These are phyloP conservation scores for Rhazya stricta DNA, from an alignment of 257 asterid genomes.

Conservation along the genomic window DNA sequence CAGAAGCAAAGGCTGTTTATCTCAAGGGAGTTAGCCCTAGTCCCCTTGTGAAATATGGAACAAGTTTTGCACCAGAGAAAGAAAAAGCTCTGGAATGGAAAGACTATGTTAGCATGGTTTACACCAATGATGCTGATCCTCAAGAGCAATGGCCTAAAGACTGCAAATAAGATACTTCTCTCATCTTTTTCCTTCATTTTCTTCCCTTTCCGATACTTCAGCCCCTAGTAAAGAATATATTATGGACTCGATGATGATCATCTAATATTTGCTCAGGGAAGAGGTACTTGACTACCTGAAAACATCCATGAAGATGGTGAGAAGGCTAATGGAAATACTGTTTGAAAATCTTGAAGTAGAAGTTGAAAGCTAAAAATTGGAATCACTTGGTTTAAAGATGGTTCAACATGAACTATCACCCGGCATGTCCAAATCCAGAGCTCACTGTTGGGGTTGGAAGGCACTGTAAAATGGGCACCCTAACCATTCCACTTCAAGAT, in stretches of 20 bases:
- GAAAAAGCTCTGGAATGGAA: constrained; percentile 44
- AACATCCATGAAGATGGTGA: constrained; percentile 27
- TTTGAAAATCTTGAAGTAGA: constrained; percentile 22
- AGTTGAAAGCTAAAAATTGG: constrained; percentile 22
- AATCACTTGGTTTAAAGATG: constrained; percentile 25
- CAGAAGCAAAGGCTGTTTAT: constrained; percentile 28
- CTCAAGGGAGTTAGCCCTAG: constrained; percentile 28
- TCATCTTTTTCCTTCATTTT: background rate
- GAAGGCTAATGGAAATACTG: constrained; percentile 24
- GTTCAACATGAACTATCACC: constrained; percentile 40
- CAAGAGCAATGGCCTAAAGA: constrained; percentile 32
- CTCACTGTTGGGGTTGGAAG: constrained; percentile 39
- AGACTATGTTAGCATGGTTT: constrained; percentile 37
- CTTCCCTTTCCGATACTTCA: no score
- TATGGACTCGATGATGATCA: no score
- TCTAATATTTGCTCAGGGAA: constrained; percentile 13
- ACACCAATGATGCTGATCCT: constrained; percentile 38
- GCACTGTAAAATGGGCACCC: constrained; percentile 36
- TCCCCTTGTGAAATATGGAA: constrained; percentile 32
- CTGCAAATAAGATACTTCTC: constrained; percentile 25
- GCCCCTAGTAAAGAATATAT: no score
- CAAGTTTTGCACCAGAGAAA: constrained; percentile 33
- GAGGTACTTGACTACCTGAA: constrained; percentile 30
- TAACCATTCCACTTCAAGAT: constrained; percentile 41
- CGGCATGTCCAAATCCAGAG: constrained; percentile 36